Evolutionary conservation across 2,329 filamentous ascomycete species (phyloP).

Genomic region (Exophiala lecanii-corni): DNA sequence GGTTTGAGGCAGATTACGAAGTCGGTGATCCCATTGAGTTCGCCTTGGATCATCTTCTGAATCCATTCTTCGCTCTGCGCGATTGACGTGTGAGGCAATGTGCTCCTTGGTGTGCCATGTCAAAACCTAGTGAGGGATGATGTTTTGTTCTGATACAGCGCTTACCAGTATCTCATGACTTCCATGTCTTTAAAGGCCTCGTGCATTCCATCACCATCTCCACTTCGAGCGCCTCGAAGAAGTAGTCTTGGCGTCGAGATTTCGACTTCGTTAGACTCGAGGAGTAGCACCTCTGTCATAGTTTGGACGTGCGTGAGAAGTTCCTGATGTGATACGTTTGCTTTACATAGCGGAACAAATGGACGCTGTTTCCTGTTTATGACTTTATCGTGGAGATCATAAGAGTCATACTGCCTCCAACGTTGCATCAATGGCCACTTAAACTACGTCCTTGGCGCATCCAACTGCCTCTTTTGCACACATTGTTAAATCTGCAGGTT

Average conservation of each 20-base stretch:
- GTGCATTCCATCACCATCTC: constrained; percentile 10
- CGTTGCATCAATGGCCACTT: too few relatives aligned
- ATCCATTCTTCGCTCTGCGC: constrained; percentile 14
- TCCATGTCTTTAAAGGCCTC: constrained; percentile 20
- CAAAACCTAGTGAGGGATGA: background rate
- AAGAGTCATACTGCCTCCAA: too few relatives aligned
- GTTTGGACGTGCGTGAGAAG: too few relatives aligned
- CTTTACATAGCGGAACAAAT: too few relatives aligned
- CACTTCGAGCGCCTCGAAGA: constrained; percentile 13
- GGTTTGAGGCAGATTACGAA: constrained; percentile 19
- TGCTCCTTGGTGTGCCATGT: constrained; percentile 10
- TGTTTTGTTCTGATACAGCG: background rate
- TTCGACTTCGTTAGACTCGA: constrained; percentile 4
- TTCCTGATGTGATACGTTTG: too few relatives aligned
- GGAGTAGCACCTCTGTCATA: background rate
- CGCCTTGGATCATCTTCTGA: constrained; percentile 9
- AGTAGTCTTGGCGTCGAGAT: constrained; percentile 19
- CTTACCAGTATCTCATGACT: constrained; percentile 23
- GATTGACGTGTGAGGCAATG: constrained; percentile 9
- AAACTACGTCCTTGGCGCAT: too few relatives aligned
- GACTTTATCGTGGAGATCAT: too few relatives aligned
- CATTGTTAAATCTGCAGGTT: too few relatives aligned
- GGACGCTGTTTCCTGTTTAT: too few relatives aligned
- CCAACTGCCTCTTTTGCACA: too few relatives aligned
- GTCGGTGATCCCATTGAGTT: constrained; percentile 18